phyloP scores from a whole-genome alignment of 1,284 basidiomycete genomes.

The Cutaneotrichosporon arboriforme region DNA sequence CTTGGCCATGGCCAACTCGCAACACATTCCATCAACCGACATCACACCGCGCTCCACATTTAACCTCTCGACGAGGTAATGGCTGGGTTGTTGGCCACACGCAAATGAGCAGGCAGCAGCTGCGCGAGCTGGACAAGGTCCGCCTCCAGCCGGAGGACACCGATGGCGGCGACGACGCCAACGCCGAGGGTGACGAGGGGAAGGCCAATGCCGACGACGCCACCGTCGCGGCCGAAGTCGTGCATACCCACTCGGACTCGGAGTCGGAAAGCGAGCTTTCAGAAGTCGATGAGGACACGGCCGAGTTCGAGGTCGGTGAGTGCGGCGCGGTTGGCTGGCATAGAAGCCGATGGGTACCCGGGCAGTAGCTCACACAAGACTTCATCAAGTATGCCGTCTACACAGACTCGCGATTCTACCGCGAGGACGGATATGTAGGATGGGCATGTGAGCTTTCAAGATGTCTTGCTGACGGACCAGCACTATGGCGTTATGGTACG shows the following conservation, averaged over 20 bases:
- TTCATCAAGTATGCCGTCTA: constrained; percentile 31
- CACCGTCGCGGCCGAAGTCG: too few species aligned
- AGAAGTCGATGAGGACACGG: constrained; percentile 8
- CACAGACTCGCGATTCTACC: constrained; percentile 16
- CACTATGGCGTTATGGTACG: constrained; percentile 35
- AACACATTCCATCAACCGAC: too few species aligned
- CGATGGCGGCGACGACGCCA: neutral
- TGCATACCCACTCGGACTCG: constrained; percentile 3
- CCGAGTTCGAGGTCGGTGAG: constrained; percentile 25
- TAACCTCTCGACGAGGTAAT: too few species aligned
- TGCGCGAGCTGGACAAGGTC: constrained; percentile 1
- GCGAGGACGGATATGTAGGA: constrained; percentile 17
- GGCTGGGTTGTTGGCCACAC: too few species aligned
- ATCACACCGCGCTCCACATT: too few species aligned
- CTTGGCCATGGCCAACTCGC: too few species aligned
- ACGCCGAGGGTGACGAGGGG: too few species aligned
- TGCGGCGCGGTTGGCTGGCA: neutral
- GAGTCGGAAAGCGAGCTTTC: constrained; percentile 8
- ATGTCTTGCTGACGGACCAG: constrained; percentile 3
- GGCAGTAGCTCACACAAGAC: constrained; percentile 12
- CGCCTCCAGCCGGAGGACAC: neutral
- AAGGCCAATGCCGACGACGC: too few species aligned
- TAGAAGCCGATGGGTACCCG: neutral
- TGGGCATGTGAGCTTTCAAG: constrained; percentile 30
- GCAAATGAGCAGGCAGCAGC: neutral